These are phyloP conservation scores for Ceratocystis eucalypticola DNA, from an alignment of 2,329 filamentous ascomycete species.

Conservation along the genomic window DNA sequence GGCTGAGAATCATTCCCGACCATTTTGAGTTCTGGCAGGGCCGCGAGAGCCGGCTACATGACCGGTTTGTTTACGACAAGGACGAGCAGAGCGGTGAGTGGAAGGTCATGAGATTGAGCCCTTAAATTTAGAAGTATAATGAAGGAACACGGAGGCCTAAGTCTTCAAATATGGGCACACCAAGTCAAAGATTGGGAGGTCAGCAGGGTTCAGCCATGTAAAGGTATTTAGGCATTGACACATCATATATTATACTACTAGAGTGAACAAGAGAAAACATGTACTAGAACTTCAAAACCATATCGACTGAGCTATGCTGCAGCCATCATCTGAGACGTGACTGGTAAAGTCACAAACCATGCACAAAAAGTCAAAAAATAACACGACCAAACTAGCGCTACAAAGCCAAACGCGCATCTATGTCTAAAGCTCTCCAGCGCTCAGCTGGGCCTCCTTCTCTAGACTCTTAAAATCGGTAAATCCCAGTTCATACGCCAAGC, in stretches of 20 bases:
- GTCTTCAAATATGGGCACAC: no score
- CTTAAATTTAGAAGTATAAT: slow-evolving; percentile 30
- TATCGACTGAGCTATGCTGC: no score
- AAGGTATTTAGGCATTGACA: not conserved
- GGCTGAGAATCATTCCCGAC: slow-evolving; percentile 70
- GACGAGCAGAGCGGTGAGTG: slow-evolving; percentile 38
- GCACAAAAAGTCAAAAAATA: not conserved
- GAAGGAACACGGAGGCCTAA: no score
- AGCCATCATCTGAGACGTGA: no score
- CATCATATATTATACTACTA: not conserved
- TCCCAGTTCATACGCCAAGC: slow-evolving; percentile 38
- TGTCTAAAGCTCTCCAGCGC: slow-evolving; percentile 24
- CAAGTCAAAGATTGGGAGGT: no score
- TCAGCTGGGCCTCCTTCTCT: slow-evolving; percentile 20
- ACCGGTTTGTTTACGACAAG: slow-evolving; percentile 65
- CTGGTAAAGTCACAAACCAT: not conserved
- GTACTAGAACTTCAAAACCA: not conserved
- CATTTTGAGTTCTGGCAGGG: slow-evolving; percentile 95
- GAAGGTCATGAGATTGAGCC: slow-evolving; percentile 61
- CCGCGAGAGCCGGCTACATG: slow-evolving; percentile 75
- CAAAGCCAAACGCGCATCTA: not conserved
- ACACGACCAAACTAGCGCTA: not conserved
- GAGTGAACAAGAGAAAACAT: not conserved
- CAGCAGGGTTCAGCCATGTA: no score
- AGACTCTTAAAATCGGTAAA: slow-evolving; percentile 50